Conservation (phyloP, 208 protist genomes). For the Trypanosoma boissoni region DNA sequence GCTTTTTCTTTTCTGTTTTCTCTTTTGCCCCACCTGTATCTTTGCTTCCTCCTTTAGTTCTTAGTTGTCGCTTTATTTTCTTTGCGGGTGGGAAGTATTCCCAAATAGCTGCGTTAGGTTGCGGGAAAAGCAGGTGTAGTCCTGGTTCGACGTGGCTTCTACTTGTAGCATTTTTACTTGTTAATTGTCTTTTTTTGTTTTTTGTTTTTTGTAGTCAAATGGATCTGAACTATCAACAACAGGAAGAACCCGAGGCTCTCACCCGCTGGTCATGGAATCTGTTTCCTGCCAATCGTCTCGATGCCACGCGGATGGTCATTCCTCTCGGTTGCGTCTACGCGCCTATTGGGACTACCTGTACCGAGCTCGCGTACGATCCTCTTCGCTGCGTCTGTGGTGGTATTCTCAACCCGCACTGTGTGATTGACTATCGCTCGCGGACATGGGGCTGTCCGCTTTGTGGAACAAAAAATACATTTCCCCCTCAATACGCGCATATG, state of each 20-base stretch:
- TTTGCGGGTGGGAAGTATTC: too few relatives aligned
- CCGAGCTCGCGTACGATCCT: slow-evolving; percentile 92
- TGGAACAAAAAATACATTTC: slow-evolving; percentile 91
- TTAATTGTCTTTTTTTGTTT: background rate
- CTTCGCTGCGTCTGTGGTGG: slow-evolving; percentile 92
- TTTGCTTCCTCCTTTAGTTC: too few relatives aligned
- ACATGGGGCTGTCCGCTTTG: slow-evolving; percentile 96
- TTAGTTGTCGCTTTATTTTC: too few relatives aligned
- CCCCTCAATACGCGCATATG: slow-evolving; percentile 93
- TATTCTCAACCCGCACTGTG: slow-evolving; percentile 94
- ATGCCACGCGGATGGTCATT: slow-evolving; percentile 93
- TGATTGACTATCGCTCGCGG: slow-evolving; percentile 53
- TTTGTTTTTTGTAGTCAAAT: background rate
- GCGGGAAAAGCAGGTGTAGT: too few relatives aligned
- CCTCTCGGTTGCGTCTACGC: slow-evolving; percentile 96
- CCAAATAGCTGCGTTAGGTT: too few relatives aligned
- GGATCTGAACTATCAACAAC: slow-evolving; percentile 25
- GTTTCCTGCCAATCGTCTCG: slow-evolving; percentile 94
- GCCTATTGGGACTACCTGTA: slow-evolving; percentile 89
- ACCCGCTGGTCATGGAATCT: slow-evolving; percentile 95
- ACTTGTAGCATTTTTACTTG: too few relatives aligned
- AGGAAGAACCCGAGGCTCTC: slow-evolving; percentile 18
- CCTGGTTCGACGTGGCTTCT: too few relatives aligned
- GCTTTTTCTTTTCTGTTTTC: too few relatives aligned
- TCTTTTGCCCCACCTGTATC: too few relatives aligned